Percentiles rank a stretch among this genome's conserved stretches.
phyloP scores from a whole-genome alignment of 2,329 filamentous ascomycete species.

The Fragosphaeria purpurea region DNA sequence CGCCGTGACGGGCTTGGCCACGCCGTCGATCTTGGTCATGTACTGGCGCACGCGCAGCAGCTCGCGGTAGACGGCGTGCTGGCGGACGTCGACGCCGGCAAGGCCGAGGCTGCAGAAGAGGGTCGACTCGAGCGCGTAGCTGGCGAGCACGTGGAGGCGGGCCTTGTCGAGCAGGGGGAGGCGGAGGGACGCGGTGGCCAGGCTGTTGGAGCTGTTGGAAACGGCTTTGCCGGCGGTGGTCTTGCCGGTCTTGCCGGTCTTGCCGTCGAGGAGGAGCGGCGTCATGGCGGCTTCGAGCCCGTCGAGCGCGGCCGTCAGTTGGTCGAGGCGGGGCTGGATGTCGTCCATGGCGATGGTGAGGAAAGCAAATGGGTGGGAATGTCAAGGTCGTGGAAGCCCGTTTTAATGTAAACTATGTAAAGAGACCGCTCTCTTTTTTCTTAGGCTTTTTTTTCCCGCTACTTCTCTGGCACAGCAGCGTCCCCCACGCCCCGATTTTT shows the following conservation, averaged over 20 bases:
- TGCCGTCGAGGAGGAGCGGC: slow-evolving; percentile 49
- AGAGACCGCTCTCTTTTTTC: too few relatives aligned
- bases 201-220: neutral
- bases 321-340: slow-evolving; percentile 58
- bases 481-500: too few relatives aligned
- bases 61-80: slow-evolving; percentile 78
- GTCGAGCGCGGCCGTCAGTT: slow-evolving; percentile 70
- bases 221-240: neutral
- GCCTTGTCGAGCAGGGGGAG: slow-evolving; percentile 90
- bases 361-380: too few relatives aligned
- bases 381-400: too few relatives aligned
- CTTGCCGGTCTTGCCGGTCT: neutral
- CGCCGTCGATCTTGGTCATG: slow-evolving; percentile 78
- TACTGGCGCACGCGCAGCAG: slow-evolving; percentile 81
- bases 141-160: slow-evolving; percentile 79
- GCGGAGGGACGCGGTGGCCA: slow-evolving; percentile 57
- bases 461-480: too few relatives aligned
- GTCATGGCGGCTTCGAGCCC: slow-evolving; percentile 62
- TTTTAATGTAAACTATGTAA: too few relatives aligned
- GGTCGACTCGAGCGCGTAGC: slow-evolving; percentile 84
- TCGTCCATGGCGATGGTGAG: slow-evolving; percentile 25
- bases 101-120: slow-evolving; percentile 75
- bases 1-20: slow-evolving; percentile 48
- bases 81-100: slow-evolving; percentile 68
- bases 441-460: too few relatives aligned